Percentiles rank a stretch among this genome's conserved stretches.
These are phyloP conservation scores for Ligustrum vulgare DNA, from an alignment of 257 asterid genomes.

Conservation along the genomic window DNA sequence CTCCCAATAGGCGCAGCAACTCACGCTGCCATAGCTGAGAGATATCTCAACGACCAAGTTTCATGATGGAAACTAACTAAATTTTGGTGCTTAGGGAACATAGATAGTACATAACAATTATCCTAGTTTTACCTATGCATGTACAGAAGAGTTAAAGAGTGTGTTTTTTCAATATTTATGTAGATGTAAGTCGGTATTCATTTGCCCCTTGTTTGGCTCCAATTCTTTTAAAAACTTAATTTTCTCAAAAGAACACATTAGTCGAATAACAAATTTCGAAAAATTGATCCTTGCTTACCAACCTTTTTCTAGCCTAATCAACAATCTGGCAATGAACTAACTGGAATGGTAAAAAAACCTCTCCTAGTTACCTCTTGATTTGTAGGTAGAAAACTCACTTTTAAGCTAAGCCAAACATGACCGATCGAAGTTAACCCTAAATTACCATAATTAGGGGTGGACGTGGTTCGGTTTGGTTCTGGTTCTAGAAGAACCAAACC, in stretches of 20 bases:
- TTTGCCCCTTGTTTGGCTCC: background rate
- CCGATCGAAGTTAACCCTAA: background rate
- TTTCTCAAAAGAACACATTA: background rate
- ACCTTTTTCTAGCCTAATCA: no score
- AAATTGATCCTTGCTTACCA: no score
- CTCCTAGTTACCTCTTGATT: no score
- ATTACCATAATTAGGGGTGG: background rate
- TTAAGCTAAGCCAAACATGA: background rate
- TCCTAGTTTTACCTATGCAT: background rate
- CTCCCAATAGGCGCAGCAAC: constrained; percentile 83
- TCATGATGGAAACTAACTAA: background rate
- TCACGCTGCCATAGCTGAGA: constrained; percentile 91
- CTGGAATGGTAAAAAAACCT: no score
- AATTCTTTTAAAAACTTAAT: no score
- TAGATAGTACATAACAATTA: background rate
- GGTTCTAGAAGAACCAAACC: no score
- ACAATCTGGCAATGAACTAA: no score
- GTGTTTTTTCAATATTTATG: background rate
- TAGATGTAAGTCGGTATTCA: background rate
- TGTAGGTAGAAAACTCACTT: no score
- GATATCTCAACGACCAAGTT: constrained; percentile 50
- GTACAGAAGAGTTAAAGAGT: background rate
- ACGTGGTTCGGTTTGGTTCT: no score
- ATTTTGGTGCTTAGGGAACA: background rate
- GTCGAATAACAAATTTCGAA: background rate